phyloP scores from a whole-genome alignment of 2,329 filamentous ascomycete species.

The Xylaria sp. region DNA sequence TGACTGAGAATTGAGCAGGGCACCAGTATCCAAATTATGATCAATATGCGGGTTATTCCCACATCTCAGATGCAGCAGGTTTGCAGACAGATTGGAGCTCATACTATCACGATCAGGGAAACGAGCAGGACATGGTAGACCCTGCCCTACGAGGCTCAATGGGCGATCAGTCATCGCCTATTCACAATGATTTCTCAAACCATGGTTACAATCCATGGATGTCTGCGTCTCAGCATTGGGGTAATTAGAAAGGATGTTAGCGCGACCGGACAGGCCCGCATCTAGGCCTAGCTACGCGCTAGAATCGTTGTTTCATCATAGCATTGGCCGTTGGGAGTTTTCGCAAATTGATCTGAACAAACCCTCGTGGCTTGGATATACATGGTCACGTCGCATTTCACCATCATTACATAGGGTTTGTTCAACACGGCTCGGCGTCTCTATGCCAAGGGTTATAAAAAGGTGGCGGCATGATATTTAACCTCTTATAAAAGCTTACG shows the following conservation, averaged over 20 bases:
- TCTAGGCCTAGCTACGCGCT: conserved; percentile 14
- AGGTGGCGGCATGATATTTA: conserved; percentile 28
- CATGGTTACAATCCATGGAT: conserved; percentile 45
- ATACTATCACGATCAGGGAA: conserved; percentile 41
- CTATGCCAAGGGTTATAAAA: conserved; percentile 19
- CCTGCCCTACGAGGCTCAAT: conserved; percentile 44
- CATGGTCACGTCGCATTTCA: conserved; percentile 20
- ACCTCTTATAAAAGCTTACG: conserved; percentile 22
- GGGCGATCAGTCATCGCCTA: conserved; percentile 42
- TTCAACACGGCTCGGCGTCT: conserved; percentile 23
- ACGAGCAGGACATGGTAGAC: conserved; percentile 47
- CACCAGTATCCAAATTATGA: conserved; percentile 43
- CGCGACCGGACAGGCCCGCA: conserved; percentile 16
- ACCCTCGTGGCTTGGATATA: conserved; percentile 26
- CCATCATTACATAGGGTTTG: conserved; percentile 32
- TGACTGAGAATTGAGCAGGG: conserved; percentile 43
- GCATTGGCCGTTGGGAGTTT: conserved; percentile 21
- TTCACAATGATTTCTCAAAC: conserved; percentile 40
- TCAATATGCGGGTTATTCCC: conserved; percentile 42
- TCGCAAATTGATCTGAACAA: conserved; percentile 27
- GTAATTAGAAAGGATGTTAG: conserved; percentile 39
- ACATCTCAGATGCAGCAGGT: conserved; percentile 38
- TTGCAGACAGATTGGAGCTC: conserved; percentile 43
- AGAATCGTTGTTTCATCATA: conserved; percentile 24
- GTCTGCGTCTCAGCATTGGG: conserved; percentile 44